Base-by-base conservation (phyloP, 768 basidiomycete genomes). In the Kockovaella imperatae region DNA sequence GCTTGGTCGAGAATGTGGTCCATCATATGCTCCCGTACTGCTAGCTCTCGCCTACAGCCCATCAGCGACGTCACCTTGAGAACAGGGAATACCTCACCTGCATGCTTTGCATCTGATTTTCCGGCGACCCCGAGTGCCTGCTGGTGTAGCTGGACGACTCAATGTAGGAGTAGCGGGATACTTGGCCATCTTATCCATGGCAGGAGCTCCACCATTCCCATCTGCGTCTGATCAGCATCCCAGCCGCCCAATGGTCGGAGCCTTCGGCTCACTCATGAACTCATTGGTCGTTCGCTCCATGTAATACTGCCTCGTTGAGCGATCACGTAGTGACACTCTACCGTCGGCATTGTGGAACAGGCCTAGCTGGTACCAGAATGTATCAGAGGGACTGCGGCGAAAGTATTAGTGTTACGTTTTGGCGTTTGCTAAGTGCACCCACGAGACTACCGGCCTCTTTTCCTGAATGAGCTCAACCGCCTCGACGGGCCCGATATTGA, bases 61-160 rank as follows among this genome's bases (percentile, higher is more conserved):
- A 26, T 13, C n/a, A 30, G 32, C 41, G 20, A 53, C 77, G 42
- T 50, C 40, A 42, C 25, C 21, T n/a, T n/a, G n/a, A n/a, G n/a
- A n/a, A n/a, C n/a, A n/a, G n/a, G n/a, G n/a, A 42, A 20, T 7
- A 6, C 24, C 40, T 26, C 20, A 83, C 84, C 87, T 77, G 75
- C 90, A 93, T 82, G 84, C 87, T 72, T 86, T 89, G 72, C 90
- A 95, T 63, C 90, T 77, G 62, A 95, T 89, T 32, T 83, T 78
- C 32, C 81, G 75, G 31, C 76, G 74, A 3, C 77, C 78, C 13
- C 78, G 42, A 66, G 56, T 59, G 13, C 67, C 76, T 29, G 74
- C 73, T 0, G 86, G 82, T 0, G 84, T 83, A 3, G 77, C 69
- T 1, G 83, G 79, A 0, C 72, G 68, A 0, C 83, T 81, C 55